These are phyloP conservation scores for Camellia japonica DNA, from an alignment of 148 eudicot genomes.

Conservation along the genomic window DNA sequence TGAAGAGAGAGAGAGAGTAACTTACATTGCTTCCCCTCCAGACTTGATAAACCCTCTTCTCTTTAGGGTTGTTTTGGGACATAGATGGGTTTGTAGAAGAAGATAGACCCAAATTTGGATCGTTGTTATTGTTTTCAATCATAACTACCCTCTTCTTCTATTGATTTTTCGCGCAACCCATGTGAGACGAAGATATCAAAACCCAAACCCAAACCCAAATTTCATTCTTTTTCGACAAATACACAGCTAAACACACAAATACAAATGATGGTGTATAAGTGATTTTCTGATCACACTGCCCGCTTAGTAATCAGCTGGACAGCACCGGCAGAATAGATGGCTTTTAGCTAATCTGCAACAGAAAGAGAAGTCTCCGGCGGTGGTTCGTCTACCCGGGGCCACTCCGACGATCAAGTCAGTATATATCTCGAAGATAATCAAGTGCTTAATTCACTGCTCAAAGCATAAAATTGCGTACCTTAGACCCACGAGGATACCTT, in stretches of 20 bases:
- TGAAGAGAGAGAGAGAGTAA: constrained; percentile 6
- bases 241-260: background rate
- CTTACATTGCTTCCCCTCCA: constrained; percentile 85
- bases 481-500: too few species aligned
- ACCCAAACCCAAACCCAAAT: background rate
- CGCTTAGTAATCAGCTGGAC: too few species aligned
- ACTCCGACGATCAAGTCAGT: too few species aligned
- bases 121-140: background rate
- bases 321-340: too few species aligned
- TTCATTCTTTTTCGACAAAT: background rate
- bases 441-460: too few species aligned
- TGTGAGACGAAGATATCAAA: background rate
- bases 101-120: constrained; percentile 3
- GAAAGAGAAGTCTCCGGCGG: too few species aligned
- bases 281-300: too few species aligned
- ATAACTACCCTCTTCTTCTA: background rate
- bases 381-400: too few species aligned
- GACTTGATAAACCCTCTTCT: constrained; percentile 63
- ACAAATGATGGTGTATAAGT: too few species aligned
- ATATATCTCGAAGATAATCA: too few species aligned
- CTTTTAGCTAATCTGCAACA: too few species aligned
- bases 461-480: too few species aligned
- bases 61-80: constrained; percentile 24
- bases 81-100: constrained; percentile 18
- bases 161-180: background rate